Evolutionary conservation across 2,329 filamentous ascomycete genomes (phyloP).

Genomic region (Helotiales sp.): DNA sequence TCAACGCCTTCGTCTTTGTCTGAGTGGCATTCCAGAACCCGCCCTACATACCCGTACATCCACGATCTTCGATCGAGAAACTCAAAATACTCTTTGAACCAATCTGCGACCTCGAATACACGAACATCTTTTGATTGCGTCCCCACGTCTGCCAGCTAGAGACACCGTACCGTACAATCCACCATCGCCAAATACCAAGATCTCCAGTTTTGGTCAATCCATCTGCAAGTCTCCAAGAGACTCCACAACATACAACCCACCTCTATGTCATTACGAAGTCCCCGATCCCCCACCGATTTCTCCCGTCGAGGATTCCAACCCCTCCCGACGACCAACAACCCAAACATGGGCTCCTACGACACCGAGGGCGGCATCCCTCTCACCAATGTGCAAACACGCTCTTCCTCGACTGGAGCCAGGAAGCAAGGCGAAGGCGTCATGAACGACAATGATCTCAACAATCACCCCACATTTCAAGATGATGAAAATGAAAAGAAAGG

Average conservation of each 20-base stretch:
- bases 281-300: conserved; percentile 35
- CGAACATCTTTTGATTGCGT: no score
- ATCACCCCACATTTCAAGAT: conserved; percentile 30
- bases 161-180: no score
- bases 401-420: conserved; percentile 59
- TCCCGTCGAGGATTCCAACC: conserved; percentile 39
- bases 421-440: conserved; percentile 49
- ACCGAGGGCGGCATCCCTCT: conserved; percentile 56
- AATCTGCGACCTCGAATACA: not conserved
- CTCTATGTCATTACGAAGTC: conserved; percentile 39
- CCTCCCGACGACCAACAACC: conserved; percentile 25
- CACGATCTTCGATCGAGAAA: not conserved
- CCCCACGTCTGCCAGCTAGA: no score
- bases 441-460: conserved; percentile 21
- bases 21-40: not conserved
- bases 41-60: conserved; percentile 1
- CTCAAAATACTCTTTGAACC: not conserved
- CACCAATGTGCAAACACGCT: conserved; percentile 58
- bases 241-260: not conserved
- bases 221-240: conserved; percentile 10
- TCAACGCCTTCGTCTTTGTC: not conserved
- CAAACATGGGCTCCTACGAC: conserved; percentile 26
- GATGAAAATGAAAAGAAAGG: conserved; percentile 42
- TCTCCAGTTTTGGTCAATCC: not conserved
- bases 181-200: no score